Evolutionary conservation across 2,329 filamentous ascomycete species (phyloP), one percentile per base, ranked within the genome.

Genomic region (Pezicula radicicola): DNA sequence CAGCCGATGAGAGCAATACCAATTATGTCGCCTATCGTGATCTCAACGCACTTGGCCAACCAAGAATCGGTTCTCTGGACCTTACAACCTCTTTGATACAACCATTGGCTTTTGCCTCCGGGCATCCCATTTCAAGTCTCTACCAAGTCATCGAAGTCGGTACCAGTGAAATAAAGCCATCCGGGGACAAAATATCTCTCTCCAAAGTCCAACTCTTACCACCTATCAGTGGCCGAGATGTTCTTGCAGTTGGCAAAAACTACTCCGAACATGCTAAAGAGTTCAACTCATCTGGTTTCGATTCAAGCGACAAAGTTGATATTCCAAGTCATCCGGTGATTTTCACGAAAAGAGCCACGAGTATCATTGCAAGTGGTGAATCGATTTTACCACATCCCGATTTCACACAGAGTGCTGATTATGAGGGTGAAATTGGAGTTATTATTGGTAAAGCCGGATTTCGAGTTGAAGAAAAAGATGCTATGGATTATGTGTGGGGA

Each of bases 191-290:
- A 1, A 43, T 75, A 16, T 54, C 69, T 5, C 58, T 68, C 1
- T 66, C 67, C 3, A 56, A 60, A 4, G 68, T 76, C 19, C 71
- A 69, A 51, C 60, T 80, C 1, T 68, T 79, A 0, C 67, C 78
- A 3, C 74, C 76, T 0, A 70, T 81, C 40, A 67, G 64, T 18
- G 72, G 71, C 6, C 70, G 78, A 25, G 78, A 82, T 60, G 66
- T 82, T n/a, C 70, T 82, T 2, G 72, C 76, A 44, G 76, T 83
- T 2, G 77, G 79, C 27, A 81, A 83, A 60, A 83, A 82, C 57
- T 83, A 83, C 57, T 66, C 69, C 30, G 78, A 79, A 39, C 79
- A 83, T 59, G 79, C 79, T 1, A 76, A 73, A 49, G 79, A 83
- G 54, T 83, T 83, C 66, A 79, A 82, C 58, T 70, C 65, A 10